Evolutionary conservation across 75 land plant species (phyloP).

Genomic region (Chamaecyparis obtusa): DNA sequence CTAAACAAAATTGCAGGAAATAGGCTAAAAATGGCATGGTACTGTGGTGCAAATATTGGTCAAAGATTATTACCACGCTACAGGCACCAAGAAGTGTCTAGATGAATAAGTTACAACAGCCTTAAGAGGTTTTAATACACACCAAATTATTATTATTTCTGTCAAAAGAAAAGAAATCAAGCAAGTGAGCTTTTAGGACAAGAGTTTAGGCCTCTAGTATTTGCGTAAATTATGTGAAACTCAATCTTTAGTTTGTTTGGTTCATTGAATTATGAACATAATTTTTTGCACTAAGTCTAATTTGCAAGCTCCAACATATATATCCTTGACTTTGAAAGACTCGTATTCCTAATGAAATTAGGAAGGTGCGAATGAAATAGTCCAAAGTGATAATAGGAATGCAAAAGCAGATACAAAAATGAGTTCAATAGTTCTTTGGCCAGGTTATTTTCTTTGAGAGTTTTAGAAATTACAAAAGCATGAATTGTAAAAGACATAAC

Average conservation of each 20-base stretch:
- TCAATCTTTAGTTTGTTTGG: background rate
- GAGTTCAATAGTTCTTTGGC: background rate
- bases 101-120: too few species aligned
- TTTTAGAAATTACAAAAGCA: background rate
- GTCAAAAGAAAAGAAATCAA: too few species aligned
- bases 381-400: too few species aligned
- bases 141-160: too few species aligned
- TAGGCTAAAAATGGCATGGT: background rate
- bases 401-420: background rate
- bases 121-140: too few species aligned
- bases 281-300: background rate
- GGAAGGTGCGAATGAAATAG: too few species aligned
- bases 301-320: background rate
- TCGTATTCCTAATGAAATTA: too few species aligned
- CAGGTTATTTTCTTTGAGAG: background rate
- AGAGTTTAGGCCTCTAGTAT: background rate
- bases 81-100: too few species aligned
- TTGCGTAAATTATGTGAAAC: background rate
- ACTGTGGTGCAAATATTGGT: conserved; percentile 32
- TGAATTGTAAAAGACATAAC: background rate
- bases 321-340: background rate
- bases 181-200: too few species aligned
- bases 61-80: too few species aligned
- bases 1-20: background rate
- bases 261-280: background rate